Evolutionary conservation across 768 basidiomycete genomes (phyloP), one percentile per base, ranked within the genome.

Genomic region (Pleurotus djamor): DNA sequence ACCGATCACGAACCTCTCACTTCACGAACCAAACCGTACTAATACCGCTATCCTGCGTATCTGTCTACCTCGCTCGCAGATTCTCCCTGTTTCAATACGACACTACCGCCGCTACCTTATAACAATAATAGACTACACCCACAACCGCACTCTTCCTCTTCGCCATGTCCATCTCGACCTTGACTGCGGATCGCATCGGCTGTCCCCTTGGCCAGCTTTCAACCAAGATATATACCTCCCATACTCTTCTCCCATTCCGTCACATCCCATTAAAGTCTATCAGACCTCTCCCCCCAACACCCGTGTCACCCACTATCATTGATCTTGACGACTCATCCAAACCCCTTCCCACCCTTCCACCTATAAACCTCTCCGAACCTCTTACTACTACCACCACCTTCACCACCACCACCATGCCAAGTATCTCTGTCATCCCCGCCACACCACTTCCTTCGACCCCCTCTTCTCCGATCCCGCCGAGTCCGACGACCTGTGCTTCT

Each of bases 201-300:
- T 44, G 38, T 32, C 41, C 54, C 3, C 44, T 43, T 41, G 54
- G 54, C 5, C 54, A 56, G 44, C 21, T 44, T 28, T 8, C 54
- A n/a, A 17, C 54, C 38, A 56, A 41, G 41, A 56, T 44, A 21
- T 56, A 56, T 56, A 38, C 54, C 37, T 56, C 37, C n/a, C 54
- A 56, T n/a, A 43, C 41, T 17, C 54, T 56, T 28, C 21, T 28
- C 21, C 54, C 54, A 12, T 56, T 56, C 41, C 54, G 41, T 17
- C 54, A 56, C 14, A 41, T 56, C 44, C 54, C 54, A 7, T 3
- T 56, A 17, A 41, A 56, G 41, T 43, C 54, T 8, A 9, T 8
- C 14, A 17, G 54, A 5, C 54, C 54, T 14, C 54, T 56, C 4
- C 54, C 54, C 16, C 54, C 54, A 16, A 56, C 54, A 6, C 54